Percentiles rank a stretch among this genome's conserved stretches.
These are phyloP conservation scores for Leersia perrieri DNA, from an alignment of 176 grass and related monocot species.

Conservation along the genomic window DNA sequence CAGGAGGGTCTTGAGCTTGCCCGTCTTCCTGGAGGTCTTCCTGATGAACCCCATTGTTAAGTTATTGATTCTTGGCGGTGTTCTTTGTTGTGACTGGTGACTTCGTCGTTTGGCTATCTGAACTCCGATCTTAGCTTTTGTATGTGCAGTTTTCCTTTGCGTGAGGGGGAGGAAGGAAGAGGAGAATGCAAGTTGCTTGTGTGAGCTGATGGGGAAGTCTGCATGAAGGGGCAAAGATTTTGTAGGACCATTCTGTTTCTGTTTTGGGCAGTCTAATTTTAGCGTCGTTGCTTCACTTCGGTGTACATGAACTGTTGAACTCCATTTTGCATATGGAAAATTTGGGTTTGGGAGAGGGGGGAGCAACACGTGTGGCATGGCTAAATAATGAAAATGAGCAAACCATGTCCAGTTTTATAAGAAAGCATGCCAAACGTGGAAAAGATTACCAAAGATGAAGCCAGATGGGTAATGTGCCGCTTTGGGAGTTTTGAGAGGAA, in stretches of 20 bases:
- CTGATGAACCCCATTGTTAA: conserved; percentile 33
- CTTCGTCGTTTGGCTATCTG: background rate
- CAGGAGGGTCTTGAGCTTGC: conserved; percentile 43
- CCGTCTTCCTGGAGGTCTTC: conserved; percentile 33
- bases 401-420: background rate
- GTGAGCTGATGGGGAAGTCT: conserved; percentile 15
- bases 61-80: background rate
- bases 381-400: conserved; percentile 19
- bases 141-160: conserved; percentile 5
- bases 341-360: too few relatives aligned
- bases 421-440: conserved; percentile 3
- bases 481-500: too few relatives aligned
- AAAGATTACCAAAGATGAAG: background rate
- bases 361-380: background rate
- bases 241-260: background rate
- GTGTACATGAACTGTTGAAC: conserved; percentile 12
- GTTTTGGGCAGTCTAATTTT: conserved; percentile 34
- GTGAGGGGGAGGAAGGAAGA: conserved; percentile 5
- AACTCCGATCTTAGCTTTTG: background rate
- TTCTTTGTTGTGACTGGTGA: background rate
- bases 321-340: conserved; percentile 18
- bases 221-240: conserved; percentile 1
- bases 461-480: too few relatives aligned
- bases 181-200: conserved; percentile 27
- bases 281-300: conserved; percentile 27